phyloP scores from a whole-genome alignment of 306 rosid species.

The Fagus sylvatica region DNA sequence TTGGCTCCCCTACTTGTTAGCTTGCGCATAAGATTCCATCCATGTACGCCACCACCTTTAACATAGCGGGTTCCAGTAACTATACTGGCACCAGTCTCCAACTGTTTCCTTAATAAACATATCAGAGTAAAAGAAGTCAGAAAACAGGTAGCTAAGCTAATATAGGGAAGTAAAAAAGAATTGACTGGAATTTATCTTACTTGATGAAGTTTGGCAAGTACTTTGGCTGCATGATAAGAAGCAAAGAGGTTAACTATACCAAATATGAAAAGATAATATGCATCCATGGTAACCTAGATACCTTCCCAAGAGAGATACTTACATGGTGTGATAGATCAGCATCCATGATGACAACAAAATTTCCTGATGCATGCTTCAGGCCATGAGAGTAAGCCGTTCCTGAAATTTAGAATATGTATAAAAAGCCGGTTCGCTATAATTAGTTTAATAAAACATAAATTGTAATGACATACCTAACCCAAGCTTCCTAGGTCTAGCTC shows the following conservation, averaged over 20 bases:
- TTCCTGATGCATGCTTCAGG: constrained; percentile 89
- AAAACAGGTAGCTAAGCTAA: constrained; percentile 3
- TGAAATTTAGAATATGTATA: constrained; percentile 42
- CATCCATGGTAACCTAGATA: no score
- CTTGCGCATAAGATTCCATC: constrained; percentile 99
- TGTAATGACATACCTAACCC: constrained; percentile 68
- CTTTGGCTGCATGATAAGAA: constrained; percentile 73
- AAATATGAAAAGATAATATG: constrained; percentile 3
- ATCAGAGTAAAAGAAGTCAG: constrained; percentile 1
- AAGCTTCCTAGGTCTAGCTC: constrained; percentile 88
- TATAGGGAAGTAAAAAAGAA: constrained; percentile 14
- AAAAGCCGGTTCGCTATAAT: constrained; percentile 18
- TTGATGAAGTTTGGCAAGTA: constrained; percentile 81
- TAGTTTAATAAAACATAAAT: neutral
- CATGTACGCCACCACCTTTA: constrained; percentile 93
- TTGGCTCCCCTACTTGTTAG: constrained; percentile 98
- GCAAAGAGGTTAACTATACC: constrained; percentile 23
- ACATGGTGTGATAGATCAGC: constrained; percentile 96
- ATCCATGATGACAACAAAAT: constrained; percentile 95
- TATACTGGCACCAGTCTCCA: constrained; percentile 82
- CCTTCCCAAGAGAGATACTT: constrained; percentile 29
- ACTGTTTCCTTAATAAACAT: constrained; percentile 57
- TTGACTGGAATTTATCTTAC: constrained; percentile 39
- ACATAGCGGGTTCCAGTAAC: constrained; percentile 97
- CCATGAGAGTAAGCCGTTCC: constrained; percentile 97